Base-by-base conservation (phyloP, 2,329 filamentous ascomycete genomes). In the Ascochyta koolunga region DNA sequence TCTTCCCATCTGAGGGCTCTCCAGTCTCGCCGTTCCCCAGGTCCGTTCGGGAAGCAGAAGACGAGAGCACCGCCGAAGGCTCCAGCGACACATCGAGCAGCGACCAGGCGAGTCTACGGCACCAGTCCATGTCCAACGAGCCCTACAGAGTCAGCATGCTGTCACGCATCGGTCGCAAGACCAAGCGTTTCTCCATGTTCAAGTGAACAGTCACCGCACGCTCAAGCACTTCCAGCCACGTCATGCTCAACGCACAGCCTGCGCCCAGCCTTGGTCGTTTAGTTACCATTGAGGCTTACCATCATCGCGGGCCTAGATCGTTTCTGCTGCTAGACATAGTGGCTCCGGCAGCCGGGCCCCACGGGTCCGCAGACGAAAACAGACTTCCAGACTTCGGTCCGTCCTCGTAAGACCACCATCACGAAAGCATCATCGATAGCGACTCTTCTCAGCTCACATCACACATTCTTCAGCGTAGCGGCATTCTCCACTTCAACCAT, bases 171-270 rank as follows among this genome's bases (percentile, higher is more conserved):
- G 67, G 71, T 41, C 59, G 59, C 44, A 69, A 64, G 60, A 73
- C 71, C 56, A 75, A 74, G 69, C 65, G 65, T 49, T 61, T 75
- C 44, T 74, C 71, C 19, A 70, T 76, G 54, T 75, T 76, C 71
- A 71, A 69, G 60, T 76, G 67, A 66, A 57, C 32, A 11, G 27
- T 42, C n/a, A 15, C 42, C 31, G 33, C 31, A 50, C 18, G 21
- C 40, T 44, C 27, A 25, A 36, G 37, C 35, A 36, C 18, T 36
- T 27, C 35, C 51, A 54, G 40, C 51, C 57, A 60, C 51, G 61
- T 60, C 60, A 59, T 51, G 50, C 55, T 49, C 49, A n/a, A 25
- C 56, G 46, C 61, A 61, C 58, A 66, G 54, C 59, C 57, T 44
- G 44, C 55, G 56, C 52, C 49, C 56, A 55, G 56, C 56, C 54